Conservation (phyloP, 768 basidiomycete genomes). For the Tricholoma saponaceum region DNA sequence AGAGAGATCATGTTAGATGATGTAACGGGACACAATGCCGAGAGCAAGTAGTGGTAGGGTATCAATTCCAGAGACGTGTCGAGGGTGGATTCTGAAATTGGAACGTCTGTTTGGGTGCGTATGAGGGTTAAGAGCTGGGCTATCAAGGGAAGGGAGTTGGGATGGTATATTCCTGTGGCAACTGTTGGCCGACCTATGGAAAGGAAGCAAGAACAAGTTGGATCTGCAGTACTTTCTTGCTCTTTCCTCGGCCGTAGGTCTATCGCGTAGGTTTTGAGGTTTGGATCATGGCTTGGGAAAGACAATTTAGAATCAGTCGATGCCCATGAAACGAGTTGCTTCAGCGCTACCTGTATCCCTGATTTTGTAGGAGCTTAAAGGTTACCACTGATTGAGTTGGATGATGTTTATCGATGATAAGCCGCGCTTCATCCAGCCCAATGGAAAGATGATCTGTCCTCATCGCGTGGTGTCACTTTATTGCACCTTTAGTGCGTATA, state of each 20-base stretch:
- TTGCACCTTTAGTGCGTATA: too few relatives aligned
- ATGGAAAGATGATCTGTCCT: not conserved
- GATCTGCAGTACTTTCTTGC: conserved; percentile 1
- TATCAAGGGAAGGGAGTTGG: conserved; percentile 35
- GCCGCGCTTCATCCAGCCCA: conserved; percentile 8
- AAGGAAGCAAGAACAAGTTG: conserved; percentile 23
- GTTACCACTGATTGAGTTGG: conserved; percentile 4
- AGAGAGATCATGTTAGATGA: conserved; percentile 33
- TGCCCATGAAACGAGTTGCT: not conserved
- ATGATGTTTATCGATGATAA: conserved; percentile 11
- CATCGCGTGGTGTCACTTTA: too few relatives aligned
- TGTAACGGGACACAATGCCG: conserved; percentile 33
- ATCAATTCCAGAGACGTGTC: conserved; percentile 42
- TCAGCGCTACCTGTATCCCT: conserved; percentile 13
- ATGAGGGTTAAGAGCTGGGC: conserved; percentile 39
- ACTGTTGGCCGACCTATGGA: conserved; percentile 20
- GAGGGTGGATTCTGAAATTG: conserved; percentile 44
- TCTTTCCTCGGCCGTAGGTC: conserved; percentile 8
- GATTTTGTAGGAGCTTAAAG: conserved; percentile 9
- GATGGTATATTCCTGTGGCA: conserved; percentile 18
- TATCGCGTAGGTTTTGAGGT: conserved; percentile 15
- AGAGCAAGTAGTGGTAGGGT: conserved; percentile 52
- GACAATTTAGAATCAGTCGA: not conserved
- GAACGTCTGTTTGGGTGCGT: conserved; percentile 41
- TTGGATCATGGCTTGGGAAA: conserved; percentile 9